A percentile compares a stretch with the other conserved stretches of the same genome.
phyloP scores from a whole-genome alignment of 768 basidiomycete species.

The Trametes elegans region DNA sequence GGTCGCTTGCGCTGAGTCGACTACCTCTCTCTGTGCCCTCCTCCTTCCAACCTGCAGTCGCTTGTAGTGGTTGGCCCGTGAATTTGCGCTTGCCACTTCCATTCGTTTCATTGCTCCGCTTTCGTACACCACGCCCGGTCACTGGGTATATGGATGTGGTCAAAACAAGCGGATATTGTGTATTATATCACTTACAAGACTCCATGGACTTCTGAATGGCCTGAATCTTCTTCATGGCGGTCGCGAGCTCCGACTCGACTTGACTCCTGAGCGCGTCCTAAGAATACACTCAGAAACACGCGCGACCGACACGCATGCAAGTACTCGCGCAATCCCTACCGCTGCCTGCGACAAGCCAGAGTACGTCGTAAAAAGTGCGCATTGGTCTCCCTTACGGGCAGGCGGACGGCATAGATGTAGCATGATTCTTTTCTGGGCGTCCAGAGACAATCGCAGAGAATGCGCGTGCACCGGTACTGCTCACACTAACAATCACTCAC shows the following conservation, averaged over 20 bases:
- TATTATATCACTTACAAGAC: slow-evolving; percentile 38
- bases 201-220: slow-evolving; percentile 59
- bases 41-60: slow-evolving; percentile 15
- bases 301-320: not conserved
- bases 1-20: not conserved
- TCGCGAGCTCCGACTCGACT: slow-evolving; percentile 76
- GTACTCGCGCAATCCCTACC: too few relatives aligned
- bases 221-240: slow-evolving; percentile 72
- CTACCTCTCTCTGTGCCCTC: slow-evolving; percentile 27
- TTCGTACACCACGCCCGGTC: slow-evolving; percentile 16
- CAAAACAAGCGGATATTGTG: too few relatives aligned
- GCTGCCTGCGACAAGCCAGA: too few relatives aligned
- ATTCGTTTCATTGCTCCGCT: slow-evolving; percentile 13
- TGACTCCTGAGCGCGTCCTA: slow-evolving; percentile 66
- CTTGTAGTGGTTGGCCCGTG: slow-evolving; percentile 11
- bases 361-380: too few relatives aligned
- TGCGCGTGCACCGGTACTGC: too few relatives aligned
- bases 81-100: slow-evolving; percentile 20
- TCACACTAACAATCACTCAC: slow-evolving; percentile 40
- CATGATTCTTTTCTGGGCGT: not conserved
- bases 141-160: slow-evolving; percentile 8
- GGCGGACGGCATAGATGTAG: too few relatives aligned
- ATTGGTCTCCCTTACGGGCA: too few relatives aligned
- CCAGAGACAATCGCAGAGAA: not conserved
- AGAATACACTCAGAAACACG: not conserved